Conservation (phyloP, 2,329 filamentous ascomycete genomes). For the Parasarocladium wereldwijsianum region DNA sequence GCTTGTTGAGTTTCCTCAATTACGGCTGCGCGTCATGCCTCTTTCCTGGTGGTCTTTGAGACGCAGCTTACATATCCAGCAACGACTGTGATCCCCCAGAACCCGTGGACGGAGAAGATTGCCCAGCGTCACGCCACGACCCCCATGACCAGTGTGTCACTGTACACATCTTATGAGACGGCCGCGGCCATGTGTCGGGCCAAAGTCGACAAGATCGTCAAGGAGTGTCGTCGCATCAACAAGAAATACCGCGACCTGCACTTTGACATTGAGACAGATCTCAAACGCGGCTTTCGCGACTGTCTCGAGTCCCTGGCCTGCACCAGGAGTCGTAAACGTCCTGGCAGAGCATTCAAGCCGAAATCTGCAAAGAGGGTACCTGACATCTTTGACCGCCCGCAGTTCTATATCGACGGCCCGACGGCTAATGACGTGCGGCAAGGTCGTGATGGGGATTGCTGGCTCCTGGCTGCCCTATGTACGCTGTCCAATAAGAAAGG, state of each 20-base stretch:
- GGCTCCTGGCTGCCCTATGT: constrained; percentile 69
- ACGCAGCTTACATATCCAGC: constrained; percentile 21
- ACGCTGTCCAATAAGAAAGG: constrained; percentile 60
- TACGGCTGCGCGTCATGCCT: not conserved
- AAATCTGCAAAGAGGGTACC: constrained; percentile 51
- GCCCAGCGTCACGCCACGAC: constrained; percentile 37
- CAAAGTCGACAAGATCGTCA: constrained; percentile 46
- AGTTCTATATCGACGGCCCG: constrained; percentile 66
- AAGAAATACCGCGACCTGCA: constrained; percentile 78
- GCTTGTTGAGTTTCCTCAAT: constrained; percentile 1
- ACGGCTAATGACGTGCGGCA: constrained; percentile 67
- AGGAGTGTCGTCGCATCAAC: constrained; percentile 60
- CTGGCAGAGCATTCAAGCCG: constrained; percentile 22
- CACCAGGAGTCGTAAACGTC: constrained; percentile 9
- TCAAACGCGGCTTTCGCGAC: constrained; percentile 42
- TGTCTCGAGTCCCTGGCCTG: constrained; percentile 32
- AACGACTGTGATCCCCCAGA: constrained; percentile 55
- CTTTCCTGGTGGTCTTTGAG: constrained; percentile 5
- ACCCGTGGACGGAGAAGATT: constrained; percentile 46
- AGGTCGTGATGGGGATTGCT: constrained; percentile 68
- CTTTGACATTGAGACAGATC: constrained; percentile 69
- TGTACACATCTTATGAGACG: constrained; percentile 56
- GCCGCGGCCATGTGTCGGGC: constrained; percentile 53
- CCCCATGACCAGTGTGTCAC: constrained; percentile 34
- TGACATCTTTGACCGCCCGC: constrained; percentile 63